Conservation (phyloP, 257 asterid genomes). For the Gentiana dahurica region DNA sequence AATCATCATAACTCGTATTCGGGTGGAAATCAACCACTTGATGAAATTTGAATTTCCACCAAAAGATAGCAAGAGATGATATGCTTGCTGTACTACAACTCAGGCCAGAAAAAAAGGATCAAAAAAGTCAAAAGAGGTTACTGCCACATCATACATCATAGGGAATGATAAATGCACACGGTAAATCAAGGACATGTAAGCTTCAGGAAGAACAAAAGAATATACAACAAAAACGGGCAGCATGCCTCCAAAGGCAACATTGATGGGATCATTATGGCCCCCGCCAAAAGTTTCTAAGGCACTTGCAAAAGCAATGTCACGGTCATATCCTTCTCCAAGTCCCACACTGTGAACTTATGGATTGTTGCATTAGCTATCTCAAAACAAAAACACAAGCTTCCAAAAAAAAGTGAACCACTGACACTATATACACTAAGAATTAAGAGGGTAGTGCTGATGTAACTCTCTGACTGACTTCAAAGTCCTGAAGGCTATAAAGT, state of each 20-base stretch:
- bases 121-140: neutral
- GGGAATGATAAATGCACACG: no score
- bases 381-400: no score
- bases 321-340: slow-evolving; percentile 98
- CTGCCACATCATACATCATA: no score
- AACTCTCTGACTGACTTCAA: no score
- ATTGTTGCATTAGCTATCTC: slow-evolving; percentile 3
- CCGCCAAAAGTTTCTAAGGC: slow-evolving; percentile 96
- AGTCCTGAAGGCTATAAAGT: no score
- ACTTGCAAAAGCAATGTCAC: slow-evolving; percentile 95
- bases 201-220: no score
- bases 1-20: slow-evolving; percentile 2
- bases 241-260: slow-evolving; percentile 97
- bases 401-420: no score
- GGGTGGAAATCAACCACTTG: neutral
- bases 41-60: neutral
- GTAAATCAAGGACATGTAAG: no score
- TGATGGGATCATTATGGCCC: slow-evolving; percentile 97
- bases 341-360: slow-evolving; percentile 65
- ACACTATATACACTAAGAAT: no score
- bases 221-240: slow-evolving; percentile 1
- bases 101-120: neutral
- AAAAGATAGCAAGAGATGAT: neutral
- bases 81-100: neutral
- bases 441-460: no score